Evolutionary conservation across 306 rosid genomes (phyloP).

Genomic region (Prinsepia uniflora): DNA sequence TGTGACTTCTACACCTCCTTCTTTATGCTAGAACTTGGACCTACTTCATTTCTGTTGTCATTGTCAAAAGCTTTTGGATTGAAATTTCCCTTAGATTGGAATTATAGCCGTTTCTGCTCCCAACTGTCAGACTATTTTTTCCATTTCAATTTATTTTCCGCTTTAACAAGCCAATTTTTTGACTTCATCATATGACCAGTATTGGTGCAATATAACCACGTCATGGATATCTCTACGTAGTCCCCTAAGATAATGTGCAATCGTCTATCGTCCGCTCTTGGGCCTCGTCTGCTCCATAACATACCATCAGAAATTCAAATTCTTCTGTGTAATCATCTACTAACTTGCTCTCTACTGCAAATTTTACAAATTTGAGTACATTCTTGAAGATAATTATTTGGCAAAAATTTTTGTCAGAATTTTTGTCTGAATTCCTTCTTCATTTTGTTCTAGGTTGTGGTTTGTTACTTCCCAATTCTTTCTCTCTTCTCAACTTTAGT

Average conservation of each 20-base stretch:
- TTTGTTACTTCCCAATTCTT: neutral
- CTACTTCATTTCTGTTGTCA: neutral
- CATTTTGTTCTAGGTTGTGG: neutral
- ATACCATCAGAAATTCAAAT: neutral
- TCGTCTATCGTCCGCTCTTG: neutral
- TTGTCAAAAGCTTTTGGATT: neutral
- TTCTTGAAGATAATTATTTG: slow-evolving; percentile 2
- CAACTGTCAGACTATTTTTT: no score
- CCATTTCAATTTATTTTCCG: no score
- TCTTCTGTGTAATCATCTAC: neutral
- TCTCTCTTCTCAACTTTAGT: no score
- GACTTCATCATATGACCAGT: no score
- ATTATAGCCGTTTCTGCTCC: neutral
- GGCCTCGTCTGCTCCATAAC: neutral
- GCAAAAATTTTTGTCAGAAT: no score
- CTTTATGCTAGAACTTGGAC: neutral
- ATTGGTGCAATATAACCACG: no score
- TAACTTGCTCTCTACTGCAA: neutral
- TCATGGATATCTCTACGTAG: no score
- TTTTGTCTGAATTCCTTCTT: neutral
- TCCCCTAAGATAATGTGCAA: no score
- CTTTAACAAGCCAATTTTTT: no score
- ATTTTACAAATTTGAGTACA: neutral
- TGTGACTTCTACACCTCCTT: no score
- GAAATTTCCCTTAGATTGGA: neutral